Evolutionary conservation across 768 basidiomycete species (phyloP), one percentile per base, ranked within the genome.

Genomic region (Gautieria morchelliformis): DNA sequence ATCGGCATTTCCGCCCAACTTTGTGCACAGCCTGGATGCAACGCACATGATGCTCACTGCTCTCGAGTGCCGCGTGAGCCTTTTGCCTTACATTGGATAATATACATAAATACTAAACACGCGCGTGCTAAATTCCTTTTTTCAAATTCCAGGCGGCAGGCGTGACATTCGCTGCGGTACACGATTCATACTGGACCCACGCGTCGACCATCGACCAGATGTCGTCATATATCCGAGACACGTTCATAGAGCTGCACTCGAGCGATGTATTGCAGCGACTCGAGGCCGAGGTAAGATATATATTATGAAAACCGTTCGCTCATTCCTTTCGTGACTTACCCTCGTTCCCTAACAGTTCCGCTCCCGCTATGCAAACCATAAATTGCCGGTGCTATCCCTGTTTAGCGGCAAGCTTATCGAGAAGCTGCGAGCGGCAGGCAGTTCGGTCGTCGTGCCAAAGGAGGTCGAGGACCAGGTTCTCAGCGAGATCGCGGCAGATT

Each of bases 131-230:
- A 20, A 59, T 12, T 39, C 42, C 10, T 53, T 17, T 40, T 2
- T n/a, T n/a, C n/a, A n/a, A n/a, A n/a, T n/a, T n/a, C n/a, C 63
- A 93, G 89, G 79, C 84, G 12, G 80, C 79, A 64, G 77, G 75
- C 39, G 65, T 99, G 62, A 84, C 85, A 0, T 98, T 97, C 68
- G 94, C 95, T 0, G 89, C 93, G 0, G 96, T 99, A 11, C 96
- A 99, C 67, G 96, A 99, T 67, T 98, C 96, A 0, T 99, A 97
- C 72, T 99, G 96, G 96, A 97, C 95, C 4, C 96, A 99, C 66
- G 87, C 96, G 0, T 80, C 74, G 46, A 80, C 78, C 62, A 86
- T 97, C 54, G 90, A 96, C 70, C 72, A 82, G 52, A 95, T 98
- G 93, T 89, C 91, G 0, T 76, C 75, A 48, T 77, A 89, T 63